Base-by-base conservation (phyloP, 345 rosid genomes). In the Camelina hispida region DNA sequence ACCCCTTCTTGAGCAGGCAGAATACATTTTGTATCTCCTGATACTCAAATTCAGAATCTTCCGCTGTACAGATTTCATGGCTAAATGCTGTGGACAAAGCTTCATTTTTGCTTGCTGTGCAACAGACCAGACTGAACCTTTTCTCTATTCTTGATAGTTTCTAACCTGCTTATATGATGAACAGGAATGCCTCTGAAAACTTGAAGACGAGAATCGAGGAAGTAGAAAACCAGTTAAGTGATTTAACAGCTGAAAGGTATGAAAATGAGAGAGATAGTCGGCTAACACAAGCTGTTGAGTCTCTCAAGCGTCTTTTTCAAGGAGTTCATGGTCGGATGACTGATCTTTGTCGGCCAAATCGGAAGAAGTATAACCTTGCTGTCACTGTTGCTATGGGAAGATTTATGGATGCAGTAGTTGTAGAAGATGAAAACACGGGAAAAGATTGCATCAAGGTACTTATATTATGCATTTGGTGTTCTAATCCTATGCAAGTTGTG, bases 261-360 rank as follows among this genome's bases (percentile, higher is more conserved):
- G 99, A 95, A 80, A 92, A 80, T 42, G 97, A 95, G 88, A 85
- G 97, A 78, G 99, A 92, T 83, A 85, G 91, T 71, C 81, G 88
- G 83, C 48, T 90, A 84, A 87, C 96, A 74, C 88, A 95, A 82
- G 93, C 99, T 56, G 97, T 95, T 76, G 97, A 95, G 63, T 82
- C 88, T 69, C 97, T 95, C 35, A 90, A 89, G 80, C 92, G 97
- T 68, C 85, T 95, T 32, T 92, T 87, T 81, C 97, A 81, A 76
- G 99, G 99, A 69, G 98, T 95, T 82, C 96, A 89, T 81, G 99
- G 99, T 71, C 97, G 98, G 63, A 91, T 95, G 84, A 92, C 96
- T 76, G 97, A 92, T 74, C 94, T 95, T 69, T 95, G 96, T 83
- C 87, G 90, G 83, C 98, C 99, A 80, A 89, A 89, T 44, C 89